Base-by-base conservation (phyloP, 1,139 yeast species). In the Blastobotrys illinoisensis region DNA sequence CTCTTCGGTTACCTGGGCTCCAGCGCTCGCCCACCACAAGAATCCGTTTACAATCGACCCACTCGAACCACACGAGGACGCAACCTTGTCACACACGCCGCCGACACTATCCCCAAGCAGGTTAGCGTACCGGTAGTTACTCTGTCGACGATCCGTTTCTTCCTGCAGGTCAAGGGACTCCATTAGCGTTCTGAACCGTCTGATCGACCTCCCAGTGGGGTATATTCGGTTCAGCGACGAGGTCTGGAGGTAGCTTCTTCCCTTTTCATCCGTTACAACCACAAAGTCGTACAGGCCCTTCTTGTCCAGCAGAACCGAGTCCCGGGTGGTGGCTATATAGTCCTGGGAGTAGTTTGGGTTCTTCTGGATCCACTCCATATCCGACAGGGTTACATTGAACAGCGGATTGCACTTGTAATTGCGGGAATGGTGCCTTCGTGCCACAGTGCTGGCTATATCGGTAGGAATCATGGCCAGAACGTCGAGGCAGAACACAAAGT, bases 1-100 rank as follows among this genome's bases (percentile, higher is more conserved):
- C 57, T 75, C 75, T 9, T 71, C 59, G 36, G 71, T 69, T 45
- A 74, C 72, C 49, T 78, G 76, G 58, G 80, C 85, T 4, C 96
- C 96, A 1, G 95, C 95, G 36, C 88, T 81, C 1, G 93, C 91
- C 85, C 90, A 86, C 89, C 93, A 86, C 44, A 86, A 76, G 57
- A 87, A 78, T 0, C 91, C 89, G 56, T 57, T 58, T 5, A 59
- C 24, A 13, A 32, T 32, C 7, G 40, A 32, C 5, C 62, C 46
- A 13, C 26, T 26, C 14, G 47, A 49, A 14, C 50, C 46, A 18
- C 48, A 46, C 9, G 51, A 11, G 1, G 54, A 32, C 3, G 26
- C 5, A 9, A 49, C 11, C 5, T 26, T 45, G 24, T 54, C 56
- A 16, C 51, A 28, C n/a, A 45, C 21, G 9, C 48, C 47, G 11